phyloP scores from a whole-genome alignment of 139 green algal genomes.

The Picochlorum sp. region DNA sequence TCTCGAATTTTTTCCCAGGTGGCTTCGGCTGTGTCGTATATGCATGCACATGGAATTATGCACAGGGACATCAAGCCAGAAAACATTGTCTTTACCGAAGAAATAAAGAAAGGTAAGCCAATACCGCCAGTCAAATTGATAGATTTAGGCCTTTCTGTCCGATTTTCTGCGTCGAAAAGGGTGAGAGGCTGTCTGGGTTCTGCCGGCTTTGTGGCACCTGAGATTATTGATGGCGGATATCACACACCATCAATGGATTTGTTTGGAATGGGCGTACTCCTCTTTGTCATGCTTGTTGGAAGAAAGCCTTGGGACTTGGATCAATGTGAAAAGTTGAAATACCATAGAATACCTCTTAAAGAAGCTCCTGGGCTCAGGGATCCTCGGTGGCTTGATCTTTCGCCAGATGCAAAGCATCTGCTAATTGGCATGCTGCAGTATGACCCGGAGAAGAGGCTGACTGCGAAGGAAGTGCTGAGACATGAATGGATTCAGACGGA shows the following conservation, averaged over 20 bases:
- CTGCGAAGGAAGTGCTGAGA: slow-evolving; percentile 21
- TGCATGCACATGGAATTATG: slow-evolving; percentile 36
- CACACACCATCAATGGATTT: slow-evolving; percentile 46
- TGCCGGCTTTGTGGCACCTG: slow-evolving; percentile 43
- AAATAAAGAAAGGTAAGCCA: not conserved
- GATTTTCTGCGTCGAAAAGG: slow-evolving; percentile 18
- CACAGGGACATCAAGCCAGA: slow-evolving; percentile 55
- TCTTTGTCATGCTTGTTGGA: slow-evolving; percentile 48
- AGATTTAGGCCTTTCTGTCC: slow-evolving; percentile 41
- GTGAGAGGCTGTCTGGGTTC: slow-evolving; percentile 21
- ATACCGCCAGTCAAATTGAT: slow-evolving; percentile 34
- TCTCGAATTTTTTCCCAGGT: slow-evolving; percentile 35
- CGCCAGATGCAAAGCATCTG: slow-evolving; percentile 39
- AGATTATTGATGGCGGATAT: slow-evolving; percentile 24
- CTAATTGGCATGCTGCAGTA: slow-evolving; percentile 38
- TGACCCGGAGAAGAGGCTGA: slow-evolving; percentile 38
- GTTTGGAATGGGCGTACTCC: slow-evolving; percentile 36
- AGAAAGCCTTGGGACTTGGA: slow-evolving; percentile 46
- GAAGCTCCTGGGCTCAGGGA: slow-evolving; percentile 37
- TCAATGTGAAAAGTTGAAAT: slow-evolving; percentile 35
- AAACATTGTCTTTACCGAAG: slow-evolving; percentile 38
- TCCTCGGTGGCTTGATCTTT: slow-evolving; percentile 34
- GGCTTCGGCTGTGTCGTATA: slow-evolving; percentile 21
- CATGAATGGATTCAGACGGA: slow-evolving; percentile 34
- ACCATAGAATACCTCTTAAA: slow-evolving; percentile 21